A percentile compares a stretch with the other conserved stretches of the same genome.
These are phyloP conservation scores for Scutellaria minor DNA, from an alignment of 257 asterid genomes.

Conservation along the genomic window DNA sequence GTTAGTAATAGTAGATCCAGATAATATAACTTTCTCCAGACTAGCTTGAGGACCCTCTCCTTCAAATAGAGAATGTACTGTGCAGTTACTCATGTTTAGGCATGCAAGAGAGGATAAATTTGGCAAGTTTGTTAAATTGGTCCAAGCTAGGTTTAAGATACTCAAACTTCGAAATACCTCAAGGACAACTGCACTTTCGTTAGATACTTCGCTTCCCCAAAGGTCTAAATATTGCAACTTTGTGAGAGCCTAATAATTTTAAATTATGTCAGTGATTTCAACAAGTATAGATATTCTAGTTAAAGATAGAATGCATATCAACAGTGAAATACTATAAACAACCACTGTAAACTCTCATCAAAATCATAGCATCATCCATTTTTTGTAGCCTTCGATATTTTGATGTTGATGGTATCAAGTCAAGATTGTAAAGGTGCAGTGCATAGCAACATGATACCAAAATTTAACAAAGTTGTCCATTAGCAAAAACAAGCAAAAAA, in stretches of 20 bases:
- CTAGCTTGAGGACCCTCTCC: constrained; percentile 57
- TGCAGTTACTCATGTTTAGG: constrained; percentile 91
- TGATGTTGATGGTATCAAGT: neutral
- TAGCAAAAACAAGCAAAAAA: neutral
- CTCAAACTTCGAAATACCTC: constrained; percentile 62
- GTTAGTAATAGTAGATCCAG: constrained; percentile 63
- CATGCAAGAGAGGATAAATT: constrained; percentile 57
- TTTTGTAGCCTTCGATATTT: constrained; percentile 1
- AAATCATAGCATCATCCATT: neutral
- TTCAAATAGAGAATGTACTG: constrained; percentile 58
- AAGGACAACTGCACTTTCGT: constrained; percentile 62
- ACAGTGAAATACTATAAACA: neutral
- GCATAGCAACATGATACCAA: neutral
- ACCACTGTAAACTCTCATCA: constrained; percentile 17
- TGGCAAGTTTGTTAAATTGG: constrained; percentile 70
- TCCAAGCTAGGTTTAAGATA: constrained; percentile 83
- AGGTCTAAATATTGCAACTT: constrained; percentile 76
- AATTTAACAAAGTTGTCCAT: constrained; percentile 10
- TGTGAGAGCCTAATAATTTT: constrained; percentile 58
- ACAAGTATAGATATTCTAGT: constrained; percentile 3
- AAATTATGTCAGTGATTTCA: constrained; percentile 24
- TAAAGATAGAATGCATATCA: constrained; percentile 20
- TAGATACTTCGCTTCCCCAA: constrained; percentile 85
- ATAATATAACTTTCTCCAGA: constrained; percentile 58
- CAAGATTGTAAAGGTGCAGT: neutral